Conservation (phyloP, 2,329 filamentous ascomycete genomes). For the Gremmenia infestans region DNA sequence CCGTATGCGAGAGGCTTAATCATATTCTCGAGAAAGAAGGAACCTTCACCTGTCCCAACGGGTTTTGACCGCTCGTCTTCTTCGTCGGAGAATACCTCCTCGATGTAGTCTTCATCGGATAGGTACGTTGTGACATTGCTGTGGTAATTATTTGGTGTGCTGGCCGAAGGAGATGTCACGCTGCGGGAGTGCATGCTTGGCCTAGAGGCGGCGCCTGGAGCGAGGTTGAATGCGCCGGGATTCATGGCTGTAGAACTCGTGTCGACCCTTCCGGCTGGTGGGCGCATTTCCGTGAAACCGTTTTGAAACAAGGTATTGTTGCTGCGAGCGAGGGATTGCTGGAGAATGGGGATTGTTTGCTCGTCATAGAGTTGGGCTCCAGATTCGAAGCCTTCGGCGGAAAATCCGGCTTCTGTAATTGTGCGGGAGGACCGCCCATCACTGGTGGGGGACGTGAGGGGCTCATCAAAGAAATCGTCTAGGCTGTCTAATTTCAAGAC, state of each 20-base stretch:
- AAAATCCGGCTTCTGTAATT: conserved; percentile 60
- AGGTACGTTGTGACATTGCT: conserved; percentile 55
- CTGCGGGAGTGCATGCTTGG: conserved; percentile 75
- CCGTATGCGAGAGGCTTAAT: conserved; percentile 54
- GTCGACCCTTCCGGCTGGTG: conserved; percentile 55
- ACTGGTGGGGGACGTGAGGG: conserved; percentile 49
- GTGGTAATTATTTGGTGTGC: conserved; percentile 47
- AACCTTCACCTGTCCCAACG: conserved; percentile 28
- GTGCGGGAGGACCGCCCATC: conserved; percentile 59
- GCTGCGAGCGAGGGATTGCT: conserved; percentile 67
- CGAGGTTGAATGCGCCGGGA: conserved; percentile 51
- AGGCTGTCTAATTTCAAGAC: conserved; percentile 74
- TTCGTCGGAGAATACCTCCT: conserved; percentile 75
- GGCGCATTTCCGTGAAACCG: conserved; percentile 69
- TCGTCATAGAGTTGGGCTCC: conserved; percentile 86
- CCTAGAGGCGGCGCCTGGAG: conserved; percentile 40
- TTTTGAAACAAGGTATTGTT: conserved; percentile 77
- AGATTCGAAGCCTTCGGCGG: conserved; percentile 62
- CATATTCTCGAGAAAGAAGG: conserved; percentile 56
- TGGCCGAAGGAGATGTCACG: conserved; percentile 69
- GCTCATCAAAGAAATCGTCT: conserved; percentile 76
- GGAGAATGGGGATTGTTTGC: conserved; percentile 83
- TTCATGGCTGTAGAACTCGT: conserved; percentile 57
- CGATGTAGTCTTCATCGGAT: conserved; percentile 71
- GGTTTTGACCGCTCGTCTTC: conserved; percentile 46